Conservation (phyloP, 78 protist species). For the Polysphondylium violaceum region DNA sequence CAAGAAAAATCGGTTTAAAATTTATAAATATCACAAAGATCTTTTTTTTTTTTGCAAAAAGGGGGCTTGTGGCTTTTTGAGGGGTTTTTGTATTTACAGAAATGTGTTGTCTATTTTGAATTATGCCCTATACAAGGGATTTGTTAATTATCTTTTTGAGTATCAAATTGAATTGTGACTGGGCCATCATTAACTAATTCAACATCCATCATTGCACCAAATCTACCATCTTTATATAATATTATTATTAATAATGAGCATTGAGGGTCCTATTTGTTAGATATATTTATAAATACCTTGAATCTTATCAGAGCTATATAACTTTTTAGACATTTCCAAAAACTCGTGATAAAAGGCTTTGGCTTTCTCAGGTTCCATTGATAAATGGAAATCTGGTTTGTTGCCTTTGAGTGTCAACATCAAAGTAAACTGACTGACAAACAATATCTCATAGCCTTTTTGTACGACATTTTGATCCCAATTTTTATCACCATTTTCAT, state of each 20-base stretch:
- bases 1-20: background rate
- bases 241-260: background rate
- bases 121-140: background rate
- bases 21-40: background rate
- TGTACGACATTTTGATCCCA: conserved; percentile 78
- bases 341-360: conserved; percentile 33
- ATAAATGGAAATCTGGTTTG: conserved; percentile 86
- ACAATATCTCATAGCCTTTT: conserved; percentile 65
- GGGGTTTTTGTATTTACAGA: background rate
- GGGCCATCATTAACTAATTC: conserved; percentile 87
- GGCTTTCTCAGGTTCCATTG: conserved; percentile 35
- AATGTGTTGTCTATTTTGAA: background rate
- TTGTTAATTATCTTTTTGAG: conserved; percentile 6
- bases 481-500: conserved; percentile 27
- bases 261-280: background rate
- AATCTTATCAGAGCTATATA: conserved; percentile 38
- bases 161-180: conserved; percentile 81
- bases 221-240: conserved; percentile 73
- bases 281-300: conserved; percentile 33
- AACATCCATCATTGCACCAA: conserved; percentile 89
- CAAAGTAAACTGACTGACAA: conserved; percentile 88
- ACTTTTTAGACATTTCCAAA: background rate
- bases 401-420: conserved; percentile 62
- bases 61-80: background rate
- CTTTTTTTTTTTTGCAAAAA: background rate